Evolutionary conservation across 73 alveolate species (phyloP).

Genomic region (Paraurostyla sp.): DNA sequence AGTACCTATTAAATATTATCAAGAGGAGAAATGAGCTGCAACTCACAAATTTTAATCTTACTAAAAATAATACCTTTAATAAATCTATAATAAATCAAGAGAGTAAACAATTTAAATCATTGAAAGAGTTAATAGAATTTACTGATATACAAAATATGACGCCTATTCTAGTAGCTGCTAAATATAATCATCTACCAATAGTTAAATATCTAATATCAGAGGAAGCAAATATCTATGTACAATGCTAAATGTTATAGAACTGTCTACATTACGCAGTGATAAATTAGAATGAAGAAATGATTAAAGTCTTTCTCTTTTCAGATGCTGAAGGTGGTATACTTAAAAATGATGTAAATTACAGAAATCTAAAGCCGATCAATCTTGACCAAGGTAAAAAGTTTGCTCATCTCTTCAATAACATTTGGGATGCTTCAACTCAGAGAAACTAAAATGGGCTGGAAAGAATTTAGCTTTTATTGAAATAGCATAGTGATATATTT

Average conservation of each 20-base stretch:
- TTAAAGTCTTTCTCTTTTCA: neutral
- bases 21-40: conserved; percentile 7
- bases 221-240: conserved; percentile 11
- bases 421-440: conserved; percentile 35
- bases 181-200: conserved; percentile 12
- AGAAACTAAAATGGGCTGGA: conserved; percentile 8
- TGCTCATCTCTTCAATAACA: neutral
- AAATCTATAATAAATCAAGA: neutral
- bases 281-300: conserved; percentile 41
- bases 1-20: neutral
- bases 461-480: neutral
- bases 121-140: conserved; percentile 38
- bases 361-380: conserved; percentile 39
- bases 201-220: conserved; percentile 3
- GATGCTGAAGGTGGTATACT: conserved; percentile 62
- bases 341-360: conserved; percentile 46
- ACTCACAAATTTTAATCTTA: neutral
- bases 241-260: conserved; percentile 19
- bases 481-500: neutral
- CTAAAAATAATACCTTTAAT: neutral
- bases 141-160: conserved; percentile 39
- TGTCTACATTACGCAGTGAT: conserved; percentile 62
- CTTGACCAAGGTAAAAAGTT: conserved; percentile 5
- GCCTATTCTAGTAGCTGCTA: conserved; percentile 62
- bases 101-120: neutral